Base-by-base conservation (phyloP, 2,329 filamentous ascomycete genomes). In the Cercospora sojina region DNA sequence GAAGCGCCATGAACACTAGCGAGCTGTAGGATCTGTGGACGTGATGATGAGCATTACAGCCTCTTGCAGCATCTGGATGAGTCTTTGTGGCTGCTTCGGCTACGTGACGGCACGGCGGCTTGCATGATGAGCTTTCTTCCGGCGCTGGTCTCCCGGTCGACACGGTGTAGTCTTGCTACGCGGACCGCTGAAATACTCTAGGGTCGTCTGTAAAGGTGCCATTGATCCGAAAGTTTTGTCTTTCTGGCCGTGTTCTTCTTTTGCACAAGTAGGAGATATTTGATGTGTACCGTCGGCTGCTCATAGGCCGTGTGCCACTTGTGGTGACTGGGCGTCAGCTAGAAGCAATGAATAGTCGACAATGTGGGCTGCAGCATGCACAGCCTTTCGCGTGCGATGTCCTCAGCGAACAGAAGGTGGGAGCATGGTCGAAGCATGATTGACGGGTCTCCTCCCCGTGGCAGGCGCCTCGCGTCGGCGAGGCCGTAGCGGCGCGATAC, bases 21-120 rank as follows among this genome's bases (percentile, higher is more conserved):
- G 43, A 49, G 43, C 43, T 49, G 10, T 23, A 18, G 43, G 20
- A 49, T 49, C 43, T 49, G 43, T 49, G 20, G 25, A 23, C 10
- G 43, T 23, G 43, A 49, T 10, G n/a, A 38, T 38, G 43, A 49
- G 20, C n/a, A 38, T 38, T 38, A 38, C 35, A 38, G 16, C 20
- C 18, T 23, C 18, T 23, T 13, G 43, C 18, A 25, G 43, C 18
- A 23, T 49, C 43, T 49, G 18, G 43, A 49, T 25, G 43, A 23
- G 20, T 49, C 43, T 23, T 23, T 56, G 51, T 56, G 51, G 51
- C 51, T 56, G 51, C 51, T 56, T 31, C 51, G n/a, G 51, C 51
- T 56, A 29, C 18, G 25, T 31, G 51, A 56, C 10, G 25, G 51
- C 29, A 10, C 20, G 20, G 25, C 31, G 51, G 51, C 51, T 56